Conservation (phyloP, 306 rosid genomes). For the Acacia acuminata region DNA sequence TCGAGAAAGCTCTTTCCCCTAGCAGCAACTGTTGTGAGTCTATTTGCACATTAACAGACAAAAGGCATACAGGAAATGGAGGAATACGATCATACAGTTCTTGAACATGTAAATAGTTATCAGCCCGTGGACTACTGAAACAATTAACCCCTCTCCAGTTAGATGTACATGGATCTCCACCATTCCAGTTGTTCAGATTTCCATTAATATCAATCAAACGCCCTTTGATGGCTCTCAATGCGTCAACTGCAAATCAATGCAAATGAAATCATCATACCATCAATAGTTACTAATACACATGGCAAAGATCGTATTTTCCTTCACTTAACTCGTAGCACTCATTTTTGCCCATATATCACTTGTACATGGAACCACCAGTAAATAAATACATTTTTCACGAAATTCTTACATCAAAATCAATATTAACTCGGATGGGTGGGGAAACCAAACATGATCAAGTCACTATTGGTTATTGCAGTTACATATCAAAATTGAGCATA, state of each 20-base stretch:
- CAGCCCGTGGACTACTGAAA: constrained; percentile 48
- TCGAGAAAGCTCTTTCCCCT: not conserved
- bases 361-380: not conserved
- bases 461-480: not conserved
- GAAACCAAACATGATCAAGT: not conserved
- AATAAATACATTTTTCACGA: not conserved
- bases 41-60: not conserved
- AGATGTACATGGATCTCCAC: constrained; percentile 77
- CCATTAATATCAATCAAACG: constrained; percentile 66
- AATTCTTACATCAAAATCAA: too few relatives aligned
- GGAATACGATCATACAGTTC: constrained; percentile 61
- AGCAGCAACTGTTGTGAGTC: not conserved
- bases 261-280: constrained; percentile 27
- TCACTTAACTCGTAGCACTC: not conserved
- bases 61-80: constrained; percentile 5
- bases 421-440: not conserved
- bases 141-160: constrained; percentile 84
- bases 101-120: constrained; percentile 74
- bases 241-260: constrained; percentile 61
- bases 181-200: constrained; percentile 77
- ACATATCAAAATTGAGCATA: too few relatives aligned
- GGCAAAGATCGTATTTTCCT: not conserved
- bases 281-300: constrained; percentile 23
- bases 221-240: constrained; percentile 59
- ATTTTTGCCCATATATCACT: not conserved